Base-by-base conservation (phyloP, 495 filamentous ascomycete species). In the Podospora comata region DNA sequence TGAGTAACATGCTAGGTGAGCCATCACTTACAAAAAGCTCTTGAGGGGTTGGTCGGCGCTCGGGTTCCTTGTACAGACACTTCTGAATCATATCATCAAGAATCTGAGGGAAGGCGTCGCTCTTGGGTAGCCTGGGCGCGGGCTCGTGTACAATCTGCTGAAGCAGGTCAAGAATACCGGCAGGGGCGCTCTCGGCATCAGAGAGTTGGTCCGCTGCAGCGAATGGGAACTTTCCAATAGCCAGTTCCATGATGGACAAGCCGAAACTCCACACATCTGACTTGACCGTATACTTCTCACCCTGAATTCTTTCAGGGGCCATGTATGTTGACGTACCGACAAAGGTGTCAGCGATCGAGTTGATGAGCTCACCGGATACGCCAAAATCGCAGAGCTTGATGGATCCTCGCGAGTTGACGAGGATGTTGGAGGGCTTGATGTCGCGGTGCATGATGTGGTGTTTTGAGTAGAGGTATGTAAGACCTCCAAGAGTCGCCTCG, bases 301-400 rank as follows among this genome's bases (percentile, higher is more conserved):
- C 95, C 75, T 97, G 92, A 69, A 99, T 99, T 75, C 95, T 89
- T 79, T 99, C 95, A 0, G 95, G 95, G 0, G 95, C 95, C 95
- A 99, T 99, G 80, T 98, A 99, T 61, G 95, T 99, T 5, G 94
- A 97, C 6, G 95, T 99, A 28, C 95, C 95, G 7, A 99, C 95
- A 71, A 99, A 99, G 1, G 95, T 99, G 77, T 97, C 92, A 64
- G 95, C 95, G 65, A 99, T 91, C 13, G 94, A 97, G 79, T 97
- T 97, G 72, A 97, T 91, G 2, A 97, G 87, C 80, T 98, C 95
- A 66, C 93, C 94, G 7, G 93, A 96, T 15, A 99, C 95, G 62
- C 95, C 95, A 77, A 99, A 99, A 76, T 99, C 95, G 79, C 96
- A 98, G 5, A 99, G 86, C 80, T 98, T 99, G 83, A 99, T 99